phyloP scores from a whole-genome alignment of 306 rosid genomes.

The Pterocarpus macrocarpus region DNA sequence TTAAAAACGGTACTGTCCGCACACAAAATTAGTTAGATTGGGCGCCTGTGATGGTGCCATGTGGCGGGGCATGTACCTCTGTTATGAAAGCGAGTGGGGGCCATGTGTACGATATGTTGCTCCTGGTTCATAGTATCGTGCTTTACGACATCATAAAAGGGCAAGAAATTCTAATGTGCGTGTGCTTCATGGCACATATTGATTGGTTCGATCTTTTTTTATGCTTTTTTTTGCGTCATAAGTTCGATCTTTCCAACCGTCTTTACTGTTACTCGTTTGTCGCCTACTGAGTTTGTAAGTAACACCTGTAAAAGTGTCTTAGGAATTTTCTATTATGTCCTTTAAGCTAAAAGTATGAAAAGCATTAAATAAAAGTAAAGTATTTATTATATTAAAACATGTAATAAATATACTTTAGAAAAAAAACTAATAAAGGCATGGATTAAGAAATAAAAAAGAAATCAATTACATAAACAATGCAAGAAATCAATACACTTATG shows the following conservation, averaged over 20 bases:
- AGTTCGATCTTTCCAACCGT: neutral
- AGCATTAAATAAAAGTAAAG: no score
- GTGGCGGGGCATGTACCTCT: neutral
- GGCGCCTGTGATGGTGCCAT: neutral
- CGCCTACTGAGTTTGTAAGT: neutral
- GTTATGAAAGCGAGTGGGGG: neutral
- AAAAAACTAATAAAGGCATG: no score
- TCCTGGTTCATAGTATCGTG: neutral
- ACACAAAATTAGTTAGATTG: no score
- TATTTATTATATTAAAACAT: no score
- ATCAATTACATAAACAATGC: no score
- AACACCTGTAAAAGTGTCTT: neutral
- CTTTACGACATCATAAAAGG: neutral
- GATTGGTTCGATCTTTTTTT: neutral
- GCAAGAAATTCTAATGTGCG: neutral
- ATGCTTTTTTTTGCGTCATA: no score
- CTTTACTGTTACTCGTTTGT: neutral
- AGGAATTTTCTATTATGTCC: neutral
- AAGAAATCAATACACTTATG: no score
- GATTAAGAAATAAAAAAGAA: no score
- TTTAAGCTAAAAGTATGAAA: neutral
- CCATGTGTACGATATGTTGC: neutral
- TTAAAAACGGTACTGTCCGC: no score
- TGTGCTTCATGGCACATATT: conserved; percentile 3
- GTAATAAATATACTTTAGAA: no score